These are phyloP conservation scores for Candida xiaguanensis DNA, from an alignment of 805 yeast species.

Conservation along the genomic window DNA sequence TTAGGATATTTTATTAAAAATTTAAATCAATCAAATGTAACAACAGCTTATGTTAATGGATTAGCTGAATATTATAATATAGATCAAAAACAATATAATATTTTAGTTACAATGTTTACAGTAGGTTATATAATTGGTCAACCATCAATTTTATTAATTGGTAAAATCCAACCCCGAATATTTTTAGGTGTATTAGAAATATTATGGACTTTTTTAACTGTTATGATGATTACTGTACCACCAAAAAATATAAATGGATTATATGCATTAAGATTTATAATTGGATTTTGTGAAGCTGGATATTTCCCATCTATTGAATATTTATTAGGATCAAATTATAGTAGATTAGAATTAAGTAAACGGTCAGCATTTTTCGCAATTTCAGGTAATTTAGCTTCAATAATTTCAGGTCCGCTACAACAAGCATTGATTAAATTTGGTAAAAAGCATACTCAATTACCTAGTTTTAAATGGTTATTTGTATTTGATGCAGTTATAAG, in stretches of 20 bases:
- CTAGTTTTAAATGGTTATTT: conserved; percentile 34
- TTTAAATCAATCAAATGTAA: conserved; percentile 38
- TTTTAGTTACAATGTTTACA: conserved; percentile 42
- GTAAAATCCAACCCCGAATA: conserved; percentile 31
- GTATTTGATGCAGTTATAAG: conserved; percentile 32
- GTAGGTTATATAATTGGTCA: conserved; percentile 52
- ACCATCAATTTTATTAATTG: conserved; percentile 41
- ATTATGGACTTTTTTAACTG: conserved; percentile 26
- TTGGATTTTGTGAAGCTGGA: conserved; percentile 47
- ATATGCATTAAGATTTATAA: conserved; percentile 30
- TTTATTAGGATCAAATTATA: conserved; percentile 34
- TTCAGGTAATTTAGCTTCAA: conserved; percentile 23
- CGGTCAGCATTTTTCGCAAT: conserved; percentile 29
- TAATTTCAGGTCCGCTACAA: conserved; percentile 33
- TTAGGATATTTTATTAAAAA: conserved; percentile 48
- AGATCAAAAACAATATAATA: conserved; percentile 43
- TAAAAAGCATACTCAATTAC: conserved; percentile 15
- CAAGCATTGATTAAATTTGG: conserved; percentile 22
- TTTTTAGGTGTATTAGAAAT: conserved; percentile 34
- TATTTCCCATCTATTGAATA: conserved; percentile 60
- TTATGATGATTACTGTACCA: conserved; percentile 23
- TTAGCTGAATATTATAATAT: conserved; percentile 42
- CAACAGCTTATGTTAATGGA: conserved; percentile 47
- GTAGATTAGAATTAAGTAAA: conserved; percentile 23
- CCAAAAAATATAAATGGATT: conserved; percentile 17